Evolutionary conservation across 495 filamentous ascomycete species (phyloP).

Genomic region (Penicillium pulvis): DNA sequence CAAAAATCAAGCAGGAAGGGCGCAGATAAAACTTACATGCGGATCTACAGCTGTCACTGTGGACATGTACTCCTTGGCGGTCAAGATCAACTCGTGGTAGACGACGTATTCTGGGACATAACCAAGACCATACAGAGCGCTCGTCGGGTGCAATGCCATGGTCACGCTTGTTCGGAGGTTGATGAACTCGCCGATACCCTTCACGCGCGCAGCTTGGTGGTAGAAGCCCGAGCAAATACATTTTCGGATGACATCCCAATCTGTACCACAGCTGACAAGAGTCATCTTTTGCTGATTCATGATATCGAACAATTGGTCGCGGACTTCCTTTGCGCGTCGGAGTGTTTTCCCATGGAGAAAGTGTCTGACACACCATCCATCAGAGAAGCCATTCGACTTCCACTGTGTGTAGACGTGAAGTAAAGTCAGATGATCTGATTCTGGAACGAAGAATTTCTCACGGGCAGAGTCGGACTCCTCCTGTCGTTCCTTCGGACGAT

Average conservation of each 20-base stretch:
- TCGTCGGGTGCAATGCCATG: slow-evolving; percentile 91
- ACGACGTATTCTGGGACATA: slow-evolving; percentile 96
- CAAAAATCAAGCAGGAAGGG: slow-evolving; percentile 3
- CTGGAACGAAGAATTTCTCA: slow-evolving; percentile 98
- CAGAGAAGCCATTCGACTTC: slow-evolving; percentile 86
- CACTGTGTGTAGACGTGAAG: slow-evolving; percentile 96
- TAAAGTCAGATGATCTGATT: slow-evolving; percentile 95
- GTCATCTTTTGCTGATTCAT: slow-evolving; percentile 93
- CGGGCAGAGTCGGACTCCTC: slow-evolving; percentile 94
- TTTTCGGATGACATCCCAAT: slow-evolving; percentile 94
- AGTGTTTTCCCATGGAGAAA: slow-evolving; percentile 93
- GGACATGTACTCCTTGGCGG: slow-evolving; percentile 97
- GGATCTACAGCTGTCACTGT: slow-evolving; percentile 96
- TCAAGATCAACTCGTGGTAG: slow-evolving; percentile 97
- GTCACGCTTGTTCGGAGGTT: slow-evolving; percentile 94
- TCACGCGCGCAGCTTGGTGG: slow-evolving; percentile 96
- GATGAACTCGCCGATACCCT: slow-evolving; percentile 95
- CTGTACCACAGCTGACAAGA: slow-evolving; percentile 86
- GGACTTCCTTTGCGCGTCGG: slow-evolving; percentile 86
- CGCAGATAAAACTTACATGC: slow-evolving; percentile 53
- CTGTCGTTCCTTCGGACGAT: slow-evolving; percentile 94
- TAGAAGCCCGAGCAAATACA: slow-evolving; percentile 98
- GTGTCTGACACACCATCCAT: slow-evolving; percentile 89
- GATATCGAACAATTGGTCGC: slow-evolving; percentile 90
- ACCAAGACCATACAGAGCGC: slow-evolving; percentile 86